Base-by-base conservation (phyloP, 1,284 basidiomycete species). In the Malassezia arunalokei region DNA sequence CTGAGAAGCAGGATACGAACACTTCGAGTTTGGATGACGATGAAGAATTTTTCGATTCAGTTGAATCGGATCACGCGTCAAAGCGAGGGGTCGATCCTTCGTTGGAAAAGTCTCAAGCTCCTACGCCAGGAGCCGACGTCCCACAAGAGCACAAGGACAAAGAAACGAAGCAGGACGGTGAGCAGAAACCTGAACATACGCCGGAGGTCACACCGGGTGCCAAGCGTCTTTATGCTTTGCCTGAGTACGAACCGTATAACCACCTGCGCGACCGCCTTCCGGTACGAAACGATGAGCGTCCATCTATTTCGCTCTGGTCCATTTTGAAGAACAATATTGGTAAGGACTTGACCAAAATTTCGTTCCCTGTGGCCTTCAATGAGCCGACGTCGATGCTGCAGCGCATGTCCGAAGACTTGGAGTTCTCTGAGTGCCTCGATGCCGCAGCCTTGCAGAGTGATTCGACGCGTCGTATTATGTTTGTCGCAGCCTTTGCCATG, bases 11-110 rank as follows among this genome's bases (percentile, higher is more conserved):
- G 8, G 20, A 38, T 28, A 6, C 6, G 33, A 12, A n/a, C 24
- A 11, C 20, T 27, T 29, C 33, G 33, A 54, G 32, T 4, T 27
- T 49, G 4, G 85, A 84, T 1, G 88, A 91, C 60, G 88, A 91
- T 66, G 90, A 96, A 75, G 90, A 96, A 75, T 96, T 96, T 76
- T 96, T 94, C 68, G 92, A 96, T 71, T 90, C 91, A 15, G 90
- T 95, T 66, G 92, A 96, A 69, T 76, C 82, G 8, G 85, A 64
- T 45, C 62, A 70, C 44, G 42, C 68, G 53, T 64, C 68, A 5
- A 63, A 63, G 20, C 59, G 70, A 32, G 59, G 63, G 38, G 59
- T 70, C 8, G 65, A 69, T 31, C 54, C 44, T 33, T 50, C 64
- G 32, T 55, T 71, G 31, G 38, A 38, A 14, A 8, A 7, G 32